Percentiles rank a stretch among this genome's conserved stretches.
Evolutionary conservation across 352 stramenopile species (phyloP).

Genomic region (Plasmopara viticola): DNA sequence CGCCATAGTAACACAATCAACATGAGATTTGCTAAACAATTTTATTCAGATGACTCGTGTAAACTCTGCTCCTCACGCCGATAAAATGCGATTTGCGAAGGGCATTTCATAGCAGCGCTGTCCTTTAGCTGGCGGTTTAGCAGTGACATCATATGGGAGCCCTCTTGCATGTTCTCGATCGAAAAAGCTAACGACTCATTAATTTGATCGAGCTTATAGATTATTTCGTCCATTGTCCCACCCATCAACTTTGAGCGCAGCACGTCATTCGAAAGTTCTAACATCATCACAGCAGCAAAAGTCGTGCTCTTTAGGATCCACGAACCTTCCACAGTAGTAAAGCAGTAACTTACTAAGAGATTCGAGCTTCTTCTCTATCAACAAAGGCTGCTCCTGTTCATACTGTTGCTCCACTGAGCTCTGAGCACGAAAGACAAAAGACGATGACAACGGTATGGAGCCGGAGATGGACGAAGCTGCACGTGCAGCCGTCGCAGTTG

Average conservation of each 20-base stretch:
- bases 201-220: constrained; percentile 73
- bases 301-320: not conserved
- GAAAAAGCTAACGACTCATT: constrained; percentile 78
- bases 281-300: constrained; percentile 1
- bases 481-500: constrained; percentile 35
- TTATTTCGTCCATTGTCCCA: constrained; percentile 34
- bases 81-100: constrained; percentile 30
- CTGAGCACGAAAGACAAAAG: constrained; percentile 39
- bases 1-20: too few relatives aligned
- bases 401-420: constrained; percentile 11
- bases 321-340: too few relatives aligned
- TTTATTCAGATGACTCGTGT: too few relatives aligned
- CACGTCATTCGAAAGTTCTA: constrained; percentile 43
- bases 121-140: constrained; percentile 63
- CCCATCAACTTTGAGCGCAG: constrained; percentile 29
- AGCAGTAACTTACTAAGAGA: constrained; percentile 15
- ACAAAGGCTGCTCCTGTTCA: constrained; percentile 7
- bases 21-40: too few relatives aligned
- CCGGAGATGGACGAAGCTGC: constrained; percentile 49
- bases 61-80: constrained; percentile 9
- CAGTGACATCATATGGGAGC: constrained; percentile 62
- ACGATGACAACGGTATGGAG: constrained; percentile 35
- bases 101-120: constrained; percentile 34
- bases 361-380: constrained; percentile 18
- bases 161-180: constrained; percentile 77